Conservation (phyloP, 768 basidiomycete genomes). For the Holtermanniella nyarrowii region DNA sequence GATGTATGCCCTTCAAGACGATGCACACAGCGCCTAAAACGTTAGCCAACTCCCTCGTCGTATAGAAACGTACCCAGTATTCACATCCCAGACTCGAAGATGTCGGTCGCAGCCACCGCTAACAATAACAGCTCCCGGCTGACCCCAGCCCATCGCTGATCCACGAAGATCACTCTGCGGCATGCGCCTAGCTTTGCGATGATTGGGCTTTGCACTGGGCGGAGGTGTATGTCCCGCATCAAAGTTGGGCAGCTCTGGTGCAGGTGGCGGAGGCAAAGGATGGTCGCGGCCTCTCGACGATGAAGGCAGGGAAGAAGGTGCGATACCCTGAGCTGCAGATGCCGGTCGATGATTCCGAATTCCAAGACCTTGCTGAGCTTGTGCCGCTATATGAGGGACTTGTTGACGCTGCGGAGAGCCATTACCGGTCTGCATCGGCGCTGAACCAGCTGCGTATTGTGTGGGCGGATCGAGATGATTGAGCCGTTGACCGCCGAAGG, state of each 20-base stretch:
- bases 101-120: constrained; percentile 89
- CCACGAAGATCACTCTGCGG: constrained; percentile 50
- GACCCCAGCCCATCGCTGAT: constrained; percentile 79
- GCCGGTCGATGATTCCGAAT: background rate
- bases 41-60: background rate
- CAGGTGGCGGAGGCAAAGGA: too few species aligned
- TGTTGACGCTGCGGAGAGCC: background rate
- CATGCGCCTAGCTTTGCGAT: constrained; percentile 9
- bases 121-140: constrained; percentile 68
- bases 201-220: background rate
- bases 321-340: background rate
- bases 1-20: constrained; percentile 73
- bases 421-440: background rate
- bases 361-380: background rate
- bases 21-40: constrained; percentile 56
- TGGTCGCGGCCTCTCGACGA: too few species aligned
- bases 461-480: background rate
- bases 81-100: constrained; percentile 84
- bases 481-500: background rate
- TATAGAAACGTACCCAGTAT: constrained; percentile 55
- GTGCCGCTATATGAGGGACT: background rate
- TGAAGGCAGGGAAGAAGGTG: background rate
- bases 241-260: background rate
- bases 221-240: background rate
- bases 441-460: background rate